These are phyloP conservation scores for Sclerotinia trifoliorum DNA, from an alignment of 2,329 filamentous ascomycete genomes.

Conservation along the genomic window DNA sequence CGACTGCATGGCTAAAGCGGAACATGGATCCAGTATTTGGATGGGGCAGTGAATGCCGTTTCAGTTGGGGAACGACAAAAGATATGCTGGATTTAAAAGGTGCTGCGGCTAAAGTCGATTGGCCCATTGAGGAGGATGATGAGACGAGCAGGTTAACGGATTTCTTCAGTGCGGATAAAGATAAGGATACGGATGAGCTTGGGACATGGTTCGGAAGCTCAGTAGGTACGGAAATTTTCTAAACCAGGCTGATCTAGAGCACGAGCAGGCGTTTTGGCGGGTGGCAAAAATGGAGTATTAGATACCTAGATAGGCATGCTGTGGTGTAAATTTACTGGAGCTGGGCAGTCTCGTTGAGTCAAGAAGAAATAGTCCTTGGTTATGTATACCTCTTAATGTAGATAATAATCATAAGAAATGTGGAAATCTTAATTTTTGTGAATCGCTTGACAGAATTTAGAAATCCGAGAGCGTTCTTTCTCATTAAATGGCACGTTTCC, in stretches of 20 bases:
- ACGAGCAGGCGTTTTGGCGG: not conserved
- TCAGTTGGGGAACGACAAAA: slow-evolving; percentile 94
- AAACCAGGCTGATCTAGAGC: slow-evolving; percentile 20
- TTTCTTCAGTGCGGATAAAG: slow-evolving; percentile 56
- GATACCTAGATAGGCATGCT: not conserved
- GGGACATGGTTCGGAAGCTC: slow-evolving; percentile 73
- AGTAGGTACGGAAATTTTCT: slow-evolving; percentile 38
- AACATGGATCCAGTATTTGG: slow-evolving; percentile 95
- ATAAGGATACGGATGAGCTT: slow-evolving; percentile 55
- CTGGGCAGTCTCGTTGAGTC: not conserved
- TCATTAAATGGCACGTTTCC: not conserved
- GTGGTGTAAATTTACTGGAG: not conserved
- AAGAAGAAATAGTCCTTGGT: not conserved
- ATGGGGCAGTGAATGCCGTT: slow-evolving; percentile 89
- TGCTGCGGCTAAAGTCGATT: slow-evolving; percentile 71
- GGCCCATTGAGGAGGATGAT: slow-evolving; percentile 73
- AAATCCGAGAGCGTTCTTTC: not conserved
- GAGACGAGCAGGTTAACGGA: slow-evolving; percentile 71
- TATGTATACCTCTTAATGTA: not conserved
- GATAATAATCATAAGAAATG: not conserved
- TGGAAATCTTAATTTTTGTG: too few relatives aligned
- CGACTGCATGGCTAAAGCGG: slow-evolving; percentile 73
- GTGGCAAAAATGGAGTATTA: not conserved
- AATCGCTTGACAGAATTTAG: not conserved
- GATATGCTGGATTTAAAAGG: slow-evolving; percentile 74